Conservation (phyloP, 352 stramenopile genomes). For the Globisporangium irregulare region DNA sequence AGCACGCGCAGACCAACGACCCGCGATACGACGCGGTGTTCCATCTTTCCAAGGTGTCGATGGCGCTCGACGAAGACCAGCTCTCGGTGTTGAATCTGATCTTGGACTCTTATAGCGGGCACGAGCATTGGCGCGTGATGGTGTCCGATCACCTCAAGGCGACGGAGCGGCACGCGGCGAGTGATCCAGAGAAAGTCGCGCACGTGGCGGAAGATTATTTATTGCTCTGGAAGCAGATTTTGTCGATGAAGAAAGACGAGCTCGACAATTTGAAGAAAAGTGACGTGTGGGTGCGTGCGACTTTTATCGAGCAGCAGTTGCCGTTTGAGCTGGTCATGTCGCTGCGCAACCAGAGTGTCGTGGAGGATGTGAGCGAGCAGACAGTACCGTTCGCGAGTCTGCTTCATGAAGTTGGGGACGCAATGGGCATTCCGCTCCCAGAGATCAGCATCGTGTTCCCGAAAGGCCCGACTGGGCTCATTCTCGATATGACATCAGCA, state of each 20-base stretch:
- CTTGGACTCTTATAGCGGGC: conserved; percentile 60
- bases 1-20: conserved; percentile 68
- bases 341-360: conserved; percentile 68
- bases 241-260: conserved; percentile 58
- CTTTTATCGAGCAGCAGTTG: conserved; percentile 62
- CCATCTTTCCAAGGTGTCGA: conserved; percentile 73
- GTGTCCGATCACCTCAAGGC: conserved; percentile 69
- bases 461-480: conserved; percentile 58
- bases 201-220: conserved; percentile 68
- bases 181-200: conserved; percentile 37
- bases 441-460: conserved; percentile 79
- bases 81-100: conserved; percentile 74
- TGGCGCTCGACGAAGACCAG: conserved; percentile 82
- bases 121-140: conserved; percentile 74
- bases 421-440: conserved; percentile 72
- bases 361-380: conserved; percentile 39
- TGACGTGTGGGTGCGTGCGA: conserved; percentile 47
- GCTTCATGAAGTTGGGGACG: conserved; percentile 67
- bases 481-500: conserved; percentile 38
- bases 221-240: conserved; percentile 59
- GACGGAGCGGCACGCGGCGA: conserved; percentile 45
- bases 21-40: conserved; percentile 77
- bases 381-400: conserved; percentile 44
- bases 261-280: conserved; percentile 66
- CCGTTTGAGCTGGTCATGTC: conserved; percentile 75